These are phyloP conservation scores for Apiospora kogelbergensis DNA, from an alignment of 2,329 filamentous ascomycete species.

Conservation along the genomic window DNA sequence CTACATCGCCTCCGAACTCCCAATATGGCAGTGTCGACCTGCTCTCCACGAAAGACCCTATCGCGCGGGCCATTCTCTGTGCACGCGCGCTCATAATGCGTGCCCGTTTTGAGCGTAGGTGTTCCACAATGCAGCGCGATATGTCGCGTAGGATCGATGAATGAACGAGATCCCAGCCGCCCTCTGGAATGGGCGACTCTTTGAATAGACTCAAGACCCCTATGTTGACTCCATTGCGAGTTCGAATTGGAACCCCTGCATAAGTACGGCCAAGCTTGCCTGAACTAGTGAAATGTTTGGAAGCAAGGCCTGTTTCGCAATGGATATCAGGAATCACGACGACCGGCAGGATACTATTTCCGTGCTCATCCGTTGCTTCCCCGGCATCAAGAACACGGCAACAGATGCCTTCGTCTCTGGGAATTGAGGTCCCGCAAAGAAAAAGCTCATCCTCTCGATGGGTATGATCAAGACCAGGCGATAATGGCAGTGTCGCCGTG, in stretches of 20 bases:
- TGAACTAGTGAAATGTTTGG: conserved; percentile 20
- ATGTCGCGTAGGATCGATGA: conserved; percentile 16
- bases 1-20: conserved; percentile 11
- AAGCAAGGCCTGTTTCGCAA: conserved; percentile 27
- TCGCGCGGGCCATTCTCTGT: conserved; percentile 20
- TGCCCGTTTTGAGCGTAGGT: conserved; percentile 15
- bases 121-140: conserved; percentile 14
- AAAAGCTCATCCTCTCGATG: conserved; percentile 15
- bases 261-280: conserved; percentile 12
- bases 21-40: conserved; percentile 18
- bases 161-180: neutral
- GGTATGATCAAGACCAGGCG: conserved; percentile 31
- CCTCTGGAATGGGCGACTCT: neutral
- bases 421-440: conserved; percentile 29
- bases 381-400: conserved; percentile 24
- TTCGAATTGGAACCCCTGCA: conserved; percentile 17
- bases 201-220: conserved; percentile 17
- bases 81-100: conserved; percentile 12
- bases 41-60: conserved; percentile 22
- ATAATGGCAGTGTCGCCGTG: conserved; percentile 30
- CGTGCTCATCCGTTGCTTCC: neutral
- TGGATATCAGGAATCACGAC: conserved; percentile 34
- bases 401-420: conserved; percentile 29
- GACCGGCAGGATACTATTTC: conserved; percentile 27
- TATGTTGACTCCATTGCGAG: conserved; percentile 15